A percentile compares a stretch with the other conserved stretches of the same genome.
phyloP scores from a whole-genome alignment of 768 basidiomycete genomes.

The Porphyrellus cyaneotinctus region DNA sequence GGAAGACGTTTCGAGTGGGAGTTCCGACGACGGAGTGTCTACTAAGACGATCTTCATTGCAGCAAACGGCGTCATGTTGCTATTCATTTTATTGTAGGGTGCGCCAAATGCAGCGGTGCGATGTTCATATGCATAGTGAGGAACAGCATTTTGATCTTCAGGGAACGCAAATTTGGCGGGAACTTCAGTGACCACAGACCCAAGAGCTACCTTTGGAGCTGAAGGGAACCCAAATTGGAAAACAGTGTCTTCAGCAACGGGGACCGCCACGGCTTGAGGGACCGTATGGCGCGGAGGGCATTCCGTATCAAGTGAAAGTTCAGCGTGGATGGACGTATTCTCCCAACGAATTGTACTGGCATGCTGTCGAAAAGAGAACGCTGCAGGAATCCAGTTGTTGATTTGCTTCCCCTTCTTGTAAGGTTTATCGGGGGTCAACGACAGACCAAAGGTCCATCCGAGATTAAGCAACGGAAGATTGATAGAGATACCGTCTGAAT shows the following conservation, averaged over 20 bases:
- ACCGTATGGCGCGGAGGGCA: not conserved
- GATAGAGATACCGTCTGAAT: not conserved
- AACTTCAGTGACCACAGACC: not conserved
- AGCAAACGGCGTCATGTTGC: not conserved
- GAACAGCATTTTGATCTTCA: too few relatives aligned
- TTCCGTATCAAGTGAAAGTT: conserved; percentile 1
- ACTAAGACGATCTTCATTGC: conserved; percentile 3
- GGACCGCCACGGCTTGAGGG: too few relatives aligned
- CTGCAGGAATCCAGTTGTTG: not conserved
- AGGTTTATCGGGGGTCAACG: conserved; percentile 1
- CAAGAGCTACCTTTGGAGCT: not conserved
- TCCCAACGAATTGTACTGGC: conserved; percentile 5
- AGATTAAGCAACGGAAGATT: conserved; percentile 7
- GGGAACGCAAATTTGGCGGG: too few relatives aligned
- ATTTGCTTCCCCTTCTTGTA: not conserved
- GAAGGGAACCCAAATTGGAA: too few relatives aligned
- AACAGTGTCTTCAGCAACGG: too few relatives aligned
- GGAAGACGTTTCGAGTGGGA: not conserved
- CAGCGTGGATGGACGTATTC: conserved; percentile 10
- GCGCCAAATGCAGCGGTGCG: too few relatives aligned
- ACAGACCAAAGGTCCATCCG: conserved; percentile 18
- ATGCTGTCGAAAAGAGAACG: conserved; percentile 9
- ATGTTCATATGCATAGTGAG: too few relatives aligned
- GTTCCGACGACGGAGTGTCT: not conserved
- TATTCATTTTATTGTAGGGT: not conserved